A percentile compares a stretch with the other conserved stretches of the same genome.
phyloP scores from a whole-genome alignment of 768 basidiomycete genomes.

The Podaxis mareebaensis region DNA sequence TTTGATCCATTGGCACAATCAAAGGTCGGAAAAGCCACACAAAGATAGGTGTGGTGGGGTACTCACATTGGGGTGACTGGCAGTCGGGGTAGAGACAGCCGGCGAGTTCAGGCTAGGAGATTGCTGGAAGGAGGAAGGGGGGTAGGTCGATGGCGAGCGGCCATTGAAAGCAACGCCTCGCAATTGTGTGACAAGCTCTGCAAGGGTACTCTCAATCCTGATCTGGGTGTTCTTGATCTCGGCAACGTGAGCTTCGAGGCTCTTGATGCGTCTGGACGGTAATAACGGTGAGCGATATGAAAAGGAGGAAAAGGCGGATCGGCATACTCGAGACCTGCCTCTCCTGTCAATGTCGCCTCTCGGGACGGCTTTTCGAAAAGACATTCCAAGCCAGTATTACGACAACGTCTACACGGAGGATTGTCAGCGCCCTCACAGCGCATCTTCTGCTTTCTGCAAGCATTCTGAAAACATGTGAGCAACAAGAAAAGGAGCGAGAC shows the following conservation, averaged over 20 bases:
- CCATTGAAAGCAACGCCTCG: constrained; percentile 53
- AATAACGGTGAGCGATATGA: constrained; percentile 20
- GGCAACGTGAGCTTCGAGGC: constrained; percentile 82
- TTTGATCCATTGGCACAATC: constrained; percentile 23
- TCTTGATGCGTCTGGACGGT: constrained; percentile 76
- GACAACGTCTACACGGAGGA: constrained; percentile 93
- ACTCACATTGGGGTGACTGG: constrained; percentile 39
- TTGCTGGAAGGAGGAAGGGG: constrained; percentile 54
- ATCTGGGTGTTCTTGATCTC: constrained; percentile 75
- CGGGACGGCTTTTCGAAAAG: constrained; percentile 92
- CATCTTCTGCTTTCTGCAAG: constrained; percentile 97
- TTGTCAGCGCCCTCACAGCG: constrained; percentile 95
- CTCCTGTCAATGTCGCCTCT: constrained; percentile 84
- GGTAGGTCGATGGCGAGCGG: constrained; percentile 67
- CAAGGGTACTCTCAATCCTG: constrained; percentile 75
- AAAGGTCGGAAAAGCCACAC: constrained; percentile 22
- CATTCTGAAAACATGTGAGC: constrained; percentile 60
- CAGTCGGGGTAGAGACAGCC: constrained; percentile 50
- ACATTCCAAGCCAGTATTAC: constrained; percentile 87
- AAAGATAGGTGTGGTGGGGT: constrained; percentile 40
- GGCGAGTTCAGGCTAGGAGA: constrained; percentile 71
- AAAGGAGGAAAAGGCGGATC: constrained; percentile 19
- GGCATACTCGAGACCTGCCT: constrained; percentile 84
- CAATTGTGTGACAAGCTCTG: constrained; percentile 78
- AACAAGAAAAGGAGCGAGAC: constrained; percentile 14